Evolutionary conservation across 768 basidiomycete genomes (phyloP), one percentile per base, ranked within the genome.

Genomic region (Rhizopogon salebrosus): DNA sequence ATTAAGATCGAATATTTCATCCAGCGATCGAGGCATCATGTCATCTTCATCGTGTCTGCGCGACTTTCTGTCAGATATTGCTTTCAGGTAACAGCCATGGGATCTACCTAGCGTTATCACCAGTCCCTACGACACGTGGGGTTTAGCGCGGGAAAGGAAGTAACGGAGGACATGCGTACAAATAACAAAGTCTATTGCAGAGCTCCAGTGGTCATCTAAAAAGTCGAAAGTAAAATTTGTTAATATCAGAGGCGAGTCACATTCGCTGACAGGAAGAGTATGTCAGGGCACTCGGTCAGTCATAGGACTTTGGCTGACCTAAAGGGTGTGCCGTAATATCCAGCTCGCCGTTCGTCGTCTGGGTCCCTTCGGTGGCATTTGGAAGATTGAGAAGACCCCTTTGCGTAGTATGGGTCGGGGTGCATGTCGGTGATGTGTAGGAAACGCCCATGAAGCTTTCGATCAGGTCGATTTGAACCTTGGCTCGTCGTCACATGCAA

Each of bases 181-280:
- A 34, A 97, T 75, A 29, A 97, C 91, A 65, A 95, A 97, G 64
- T 97, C 93, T 36, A 97, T 79, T 60, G 94, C 83, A 54, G 80
- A 75, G 38, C 84, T 80, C 91, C 90, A 94, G 55, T 89, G 78
- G 58, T 83, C 76, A 48, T 85, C 84, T 51, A 95, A 68, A 72
- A 77, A 90, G 57, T 93, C 85, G 48, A 97, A 77, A 9, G 92
- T 92, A 36, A 80, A 76, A 65, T 97, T 89, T 29, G 87, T 82
- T n/a, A 95, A 78, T 11, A 73, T 70, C 41, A 90, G 71, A 0
- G 93, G 91, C 14, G 92, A 80, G 68, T 97, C 93, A 61, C 93
- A 93, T 18, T 85, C 88, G 61, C 48, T 16, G 52, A 49, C 29
- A 37, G 22, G 24, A 31, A 37, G 40, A 50, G 39, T 27, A 40